Base-by-base conservation (phyloP, 1,284 basidiomycete species). In the Volvariella volvacea region DNA sequence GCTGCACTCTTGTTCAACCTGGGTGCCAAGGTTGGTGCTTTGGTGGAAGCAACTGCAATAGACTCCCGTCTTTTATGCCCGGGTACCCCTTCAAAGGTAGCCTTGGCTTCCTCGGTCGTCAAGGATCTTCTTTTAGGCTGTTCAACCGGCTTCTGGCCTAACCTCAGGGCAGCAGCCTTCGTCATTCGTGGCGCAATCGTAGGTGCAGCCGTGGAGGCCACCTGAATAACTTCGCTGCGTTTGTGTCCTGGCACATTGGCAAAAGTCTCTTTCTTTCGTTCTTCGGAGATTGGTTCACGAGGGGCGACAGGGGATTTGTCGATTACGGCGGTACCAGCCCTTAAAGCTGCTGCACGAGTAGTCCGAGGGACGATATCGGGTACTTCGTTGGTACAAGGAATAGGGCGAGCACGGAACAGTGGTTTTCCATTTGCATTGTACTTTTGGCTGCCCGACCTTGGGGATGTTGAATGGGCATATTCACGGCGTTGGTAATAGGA, bases 1-100 rank as follows among this genome's bases (percentile, higher is more conserved):
- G 73, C 70, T 8, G 87, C 83, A 51, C 82, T 84, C 58, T 71
- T 80, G 53, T 89, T 90, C 50, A 76, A 58, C 33, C 82, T 71
- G 2, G 87, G 87, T 6, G 72, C 65, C 10, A 88, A 70, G 1
- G 68, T 69, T 0, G 88, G 88, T 6, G 78, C 67, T 50, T 66
- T 71, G 4, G 73, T 71, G 48, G 80, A 83, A 12, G 80, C 73
- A 17, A 91, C 87, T 1, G 74, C 57, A 49, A 91, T 79, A 9
- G 74, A 75, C 58, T 88, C 83, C 28, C 83, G 66, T 44, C 88
- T 70, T 63, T 88, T 90, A 57, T 90, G 88, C 1, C 88, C 88
- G 1, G 87, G 87, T 1, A 88, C 80, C 28, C 85, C 86, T 0
- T 87, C 83, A 52, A 88, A 90, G 0, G 70, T 77, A 42, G 52